Evolutionary conservation across 2,329 filamentous ascomycete genomes (phyloP), one percentile per base, ranked within the genome.

Genomic region (Penicillium crustosum): DNA sequence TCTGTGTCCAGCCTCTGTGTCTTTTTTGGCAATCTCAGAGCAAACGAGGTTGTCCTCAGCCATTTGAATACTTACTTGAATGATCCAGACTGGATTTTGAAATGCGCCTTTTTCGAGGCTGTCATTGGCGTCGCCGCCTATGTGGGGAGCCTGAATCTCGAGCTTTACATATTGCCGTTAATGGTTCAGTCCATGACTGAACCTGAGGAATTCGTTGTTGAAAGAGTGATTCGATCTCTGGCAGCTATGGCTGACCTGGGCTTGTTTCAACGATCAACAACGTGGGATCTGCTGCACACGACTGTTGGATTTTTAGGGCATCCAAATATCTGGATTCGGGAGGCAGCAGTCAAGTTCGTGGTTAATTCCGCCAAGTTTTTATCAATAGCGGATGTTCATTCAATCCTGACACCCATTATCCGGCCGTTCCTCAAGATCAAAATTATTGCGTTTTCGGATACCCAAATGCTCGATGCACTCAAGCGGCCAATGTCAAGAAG

Each of bases 11-110:
- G 92, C 61, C 81, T 99, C 1, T 99, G 94, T 71, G 86, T 97
- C 64, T 97, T 99, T 75, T 97, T 99, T 65, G 92, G 91, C 3
- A 93, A 90, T 60, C 84, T 88, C n/a, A 89, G 92, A 69, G 89
- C 93, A 1, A 97, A 95, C 72, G 94, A 99, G 70, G 91, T 99
- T n/a, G 87, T 99, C 17, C 79, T 99, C 23, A 96, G 92, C 33
- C 94, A 99, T 76, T 80, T 99, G 29, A 97, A 97, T 70, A 99
- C 94, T 0, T 99, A 99, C 68, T 78, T 99, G 9, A 99, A 99
- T 65, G 94, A 97, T 68, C 86, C 89, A 42, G 93, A 99, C 72
- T 99, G 94, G 94, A 91, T 91, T 73, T 79, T 99, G 33, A 97
- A 96, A 73, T 97, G 92, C 68, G 92, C 93, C 3, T 97, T 97